phyloP scores from a whole-genome alignment of 2,329 filamentous ascomycete species.

The Endoconidiophora laricicola region DNA sequence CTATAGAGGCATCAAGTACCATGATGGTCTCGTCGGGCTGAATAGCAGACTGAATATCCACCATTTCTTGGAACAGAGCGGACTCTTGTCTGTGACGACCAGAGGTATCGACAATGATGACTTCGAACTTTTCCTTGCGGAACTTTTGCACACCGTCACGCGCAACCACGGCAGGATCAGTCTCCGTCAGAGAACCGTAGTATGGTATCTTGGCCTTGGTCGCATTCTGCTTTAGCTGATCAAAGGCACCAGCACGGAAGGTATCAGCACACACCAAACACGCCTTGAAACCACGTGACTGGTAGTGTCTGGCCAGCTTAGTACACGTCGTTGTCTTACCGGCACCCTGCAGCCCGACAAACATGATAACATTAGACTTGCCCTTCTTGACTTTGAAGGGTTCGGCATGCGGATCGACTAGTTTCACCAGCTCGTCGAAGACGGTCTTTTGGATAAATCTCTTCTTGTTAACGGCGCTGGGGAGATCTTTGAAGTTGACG shows the following conservation, averaged over 20 bases:
- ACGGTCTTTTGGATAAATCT: constrained; percentile 94
- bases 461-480: constrained; percentile 91
- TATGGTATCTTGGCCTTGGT: constrained; percentile 99
- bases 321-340: constrained; percentile 98
- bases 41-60: constrained; percentile 84
- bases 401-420: constrained; percentile 89
- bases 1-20: constrained; percentile 91
- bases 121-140: constrained; percentile 95
- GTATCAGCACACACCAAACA: constrained; percentile 96
- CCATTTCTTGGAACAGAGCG: constrained; percentile 93
- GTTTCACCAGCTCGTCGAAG: constrained; percentile 87
- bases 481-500: constrained; percentile 90
- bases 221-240: constrained; percentile 96
- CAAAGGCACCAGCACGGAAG: constrained; percentile 94
- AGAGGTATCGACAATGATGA: constrained; percentile 96
- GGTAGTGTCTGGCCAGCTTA: constrained; percentile 88
- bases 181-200: constrained; percentile 91
- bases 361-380: constrained; percentile 96
- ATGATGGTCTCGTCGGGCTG: constrained; percentile 89
- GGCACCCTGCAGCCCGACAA: constrained; percentile 91
- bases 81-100: constrained; percentile 89
- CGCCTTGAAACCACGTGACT: constrained; percentile 78
- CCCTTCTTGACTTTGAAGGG: constrained; percentile 96
- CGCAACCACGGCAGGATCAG: constrained; percentile 83
- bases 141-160: constrained; percentile 96